These are phyloP conservation scores for Monosporozyma aquatica DNA, from an alignment of 805 yeast genomes.

Conservation along the genomic window DNA sequence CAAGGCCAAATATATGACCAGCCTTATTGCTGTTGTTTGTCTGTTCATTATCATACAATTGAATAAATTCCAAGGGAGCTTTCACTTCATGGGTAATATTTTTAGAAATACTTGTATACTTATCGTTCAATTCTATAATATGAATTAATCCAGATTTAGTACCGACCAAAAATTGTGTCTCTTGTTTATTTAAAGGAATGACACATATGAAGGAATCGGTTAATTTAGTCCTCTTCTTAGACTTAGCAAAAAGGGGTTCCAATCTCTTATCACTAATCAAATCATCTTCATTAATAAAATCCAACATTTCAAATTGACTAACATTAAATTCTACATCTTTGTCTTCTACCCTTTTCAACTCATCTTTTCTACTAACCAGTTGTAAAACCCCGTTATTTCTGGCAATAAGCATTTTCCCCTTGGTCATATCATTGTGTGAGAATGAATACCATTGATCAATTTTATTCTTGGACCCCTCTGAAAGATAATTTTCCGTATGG, in stretches of 20 bases:
- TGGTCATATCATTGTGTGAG: not conserved
- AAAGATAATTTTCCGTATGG: slow-evolving; percentile 37
- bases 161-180: slow-evolving; percentile 25
- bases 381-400: slow-evolving; percentile 39
- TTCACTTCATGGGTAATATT: slow-evolving; percentile 26
- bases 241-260: slow-evolving; percentile 17
- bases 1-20: slow-evolving; percentile 51
- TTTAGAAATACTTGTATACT: slow-evolving; percentile 6
- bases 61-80: slow-evolving; percentile 41
- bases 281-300: slow-evolving; percentile 9
- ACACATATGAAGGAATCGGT: slow-evolving; percentile 35
- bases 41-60: slow-evolving; percentile 38
- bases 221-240: slow-evolving; percentile 24
- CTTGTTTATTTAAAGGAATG: slow-evolving; percentile 17
- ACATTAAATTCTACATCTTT: slow-evolving; percentile 13
- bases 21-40: slow-evolving; percentile 30
- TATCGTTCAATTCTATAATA: slow-evolving; percentile 19
- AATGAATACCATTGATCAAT: slow-evolving; percentile 4
- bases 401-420: slow-evolving; percentile 26
- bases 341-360: slow-evolving; percentile 6
- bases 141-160: slow-evolving; percentile 32
- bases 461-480: slow-evolving; percentile 30
- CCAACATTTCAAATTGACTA: slow-evolving; percentile 16
- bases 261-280: slow-evolving; percentile 19
- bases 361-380: slow-evolving; percentile 28